Conservation (phyloP, 176 grass and related monocot species). For the Alloteropsis semialata region DNA sequence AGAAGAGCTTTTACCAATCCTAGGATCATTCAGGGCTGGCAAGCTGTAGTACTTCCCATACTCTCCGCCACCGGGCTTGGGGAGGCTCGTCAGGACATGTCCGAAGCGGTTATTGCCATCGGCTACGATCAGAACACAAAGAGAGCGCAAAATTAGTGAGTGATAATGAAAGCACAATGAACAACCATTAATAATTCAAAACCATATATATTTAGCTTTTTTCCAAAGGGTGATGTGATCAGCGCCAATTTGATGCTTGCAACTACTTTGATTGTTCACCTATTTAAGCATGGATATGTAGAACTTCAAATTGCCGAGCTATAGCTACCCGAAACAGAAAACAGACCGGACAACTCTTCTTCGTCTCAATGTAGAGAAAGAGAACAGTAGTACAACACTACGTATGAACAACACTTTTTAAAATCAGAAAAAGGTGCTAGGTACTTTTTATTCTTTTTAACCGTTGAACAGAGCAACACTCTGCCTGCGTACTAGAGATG, state of each 20-base stretch:
- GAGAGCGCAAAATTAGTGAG: background rate
- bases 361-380: background rate
- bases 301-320: background rate
- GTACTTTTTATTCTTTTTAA: background rate
- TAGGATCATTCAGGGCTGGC: slow-evolving; percentile 7
- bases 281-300: background rate
- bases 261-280: background rate
- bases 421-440: background rate
- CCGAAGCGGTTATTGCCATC: background rate
- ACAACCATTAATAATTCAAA: background rate
- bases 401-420: background rate
- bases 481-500: background rate
- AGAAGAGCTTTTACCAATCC: background rate
- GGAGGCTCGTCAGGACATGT: background rate
- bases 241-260: background rate
- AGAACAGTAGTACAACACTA: background rate
- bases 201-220: background rate
- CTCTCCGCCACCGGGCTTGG: background rate
- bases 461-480: background rate
- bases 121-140: background rate
- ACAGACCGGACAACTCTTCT: background rate
- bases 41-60: slow-evolving; percentile 17
- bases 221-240: background rate
- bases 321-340: background rate
- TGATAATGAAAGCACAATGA: background rate